Percentiles rank a stretch among this genome's conserved stretches.
Conservation (phyloP, 169 alveolate species). For the Plasmodium malariae region DNA sequence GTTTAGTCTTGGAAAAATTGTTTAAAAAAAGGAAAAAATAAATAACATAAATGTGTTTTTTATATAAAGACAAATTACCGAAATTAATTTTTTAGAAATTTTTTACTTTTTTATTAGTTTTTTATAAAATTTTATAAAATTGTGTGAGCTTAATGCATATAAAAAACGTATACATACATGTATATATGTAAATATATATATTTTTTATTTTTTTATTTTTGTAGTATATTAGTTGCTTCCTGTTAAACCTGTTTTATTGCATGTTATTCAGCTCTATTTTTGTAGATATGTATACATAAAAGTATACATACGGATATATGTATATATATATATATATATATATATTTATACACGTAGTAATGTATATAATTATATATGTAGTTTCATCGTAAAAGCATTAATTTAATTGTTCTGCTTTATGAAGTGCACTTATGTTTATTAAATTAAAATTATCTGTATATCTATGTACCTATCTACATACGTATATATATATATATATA, state of each 20-base stretch:
- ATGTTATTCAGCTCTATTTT: background rate
- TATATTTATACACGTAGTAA: too few relatives aligned
- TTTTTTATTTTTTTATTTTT: too few relatives aligned
- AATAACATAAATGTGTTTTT: background rate
- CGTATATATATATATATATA: too few relatives aligned
- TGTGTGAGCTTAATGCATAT: background rate
- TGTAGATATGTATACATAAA: background rate
- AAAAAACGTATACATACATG: background rate
- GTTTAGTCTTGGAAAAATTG: background rate
- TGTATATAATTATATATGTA: too few relatives aligned
- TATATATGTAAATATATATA: too few relatives aligned
- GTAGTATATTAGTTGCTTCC: background rate
- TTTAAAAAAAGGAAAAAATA: too few relatives aligned
- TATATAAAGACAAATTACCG: background rate
- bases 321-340: too few relatives aligned
- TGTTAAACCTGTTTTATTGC: background rate
- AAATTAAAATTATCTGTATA: too few relatives aligned
- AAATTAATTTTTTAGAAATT: too few relatives aligned
- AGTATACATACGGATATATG: background rate
- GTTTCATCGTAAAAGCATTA: background rate
- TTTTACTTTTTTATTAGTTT: too few relatives aligned
- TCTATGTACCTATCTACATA: background rate
- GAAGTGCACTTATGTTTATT: background rate
- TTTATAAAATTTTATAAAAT: too few relatives aligned
- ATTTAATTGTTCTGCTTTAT: background rate